Base-by-base conservation (phyloP, 164 flowering plant species). In the Sextonia rubra region DNA sequence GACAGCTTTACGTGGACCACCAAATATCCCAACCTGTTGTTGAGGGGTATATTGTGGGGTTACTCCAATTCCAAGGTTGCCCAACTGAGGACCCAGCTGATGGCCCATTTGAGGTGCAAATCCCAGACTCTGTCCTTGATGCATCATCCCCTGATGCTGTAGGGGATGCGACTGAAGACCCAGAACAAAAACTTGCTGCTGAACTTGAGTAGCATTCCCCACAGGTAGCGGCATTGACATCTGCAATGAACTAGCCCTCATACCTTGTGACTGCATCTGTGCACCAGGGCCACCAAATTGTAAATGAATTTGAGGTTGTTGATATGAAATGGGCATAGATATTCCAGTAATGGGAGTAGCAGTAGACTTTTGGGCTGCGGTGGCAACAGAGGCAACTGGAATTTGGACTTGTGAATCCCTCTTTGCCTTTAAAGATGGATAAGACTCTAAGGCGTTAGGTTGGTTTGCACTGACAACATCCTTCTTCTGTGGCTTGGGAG, bases 251-350 rank as follows among this genome's bases (percentile, higher is more conserved):
- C 80, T 69, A 3, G 90, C 68, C 1, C 85, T 22, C 64, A 89
- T 69, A 47, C 87, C 85, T 73, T 89, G 97, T 27, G 94, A 74
- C 74, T 85, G 94, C 44, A 91, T 78, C 67, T 79, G 90, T 12
- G 86, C 81, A 48, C 76, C 86, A n/a, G 88, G 89, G 17, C 83
- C 88, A 76, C 89, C 89, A 81, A 85, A 95, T 66, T 84, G 92
- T 70, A 87, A 66, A 64, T 89, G 78, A 71, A 82, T 86, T 62
- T 80, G 94, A 48, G 79, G 80, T 73, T 87, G 97, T 77, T 82
- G 90, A 80, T 58, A 88, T 3, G 89, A 85, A 74, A 83, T 76
- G 69, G 82, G 84, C 86, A 87, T 81, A 49, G 91, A 77, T 47
- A 85, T 80, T 60, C 89, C 89, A 49, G 87, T 24, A 22, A 79